Percentiles rank a stretch among this genome's conserved stretches.
These are phyloP conservation scores for Trichoderma sp. DNA, from an alignment of 2,329 filamentous ascomycete genomes.

Conservation along the genomic window DNA sequence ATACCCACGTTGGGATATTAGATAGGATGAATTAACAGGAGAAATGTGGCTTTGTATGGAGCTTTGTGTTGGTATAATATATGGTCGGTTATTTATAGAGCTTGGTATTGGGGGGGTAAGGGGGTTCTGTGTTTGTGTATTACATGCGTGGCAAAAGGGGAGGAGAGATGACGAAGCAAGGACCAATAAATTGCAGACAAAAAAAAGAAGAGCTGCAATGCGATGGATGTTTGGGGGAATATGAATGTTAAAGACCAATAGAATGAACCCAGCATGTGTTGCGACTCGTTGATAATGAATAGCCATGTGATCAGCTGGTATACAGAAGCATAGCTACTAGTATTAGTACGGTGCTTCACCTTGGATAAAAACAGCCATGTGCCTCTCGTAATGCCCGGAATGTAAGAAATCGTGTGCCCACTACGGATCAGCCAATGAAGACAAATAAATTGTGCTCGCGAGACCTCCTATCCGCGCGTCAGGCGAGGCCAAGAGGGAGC, in stretches of 20 bases:
- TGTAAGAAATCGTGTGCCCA: not conserved
- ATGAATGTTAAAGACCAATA: not conserved
- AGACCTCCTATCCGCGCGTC: conserved; percentile 12
- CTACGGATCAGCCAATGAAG: not conserved
- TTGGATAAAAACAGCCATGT: too few relatives aligned
- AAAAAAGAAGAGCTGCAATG: conserved; percentile 1
- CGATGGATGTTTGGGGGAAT: not conserved
- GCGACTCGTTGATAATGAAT: not conserved
- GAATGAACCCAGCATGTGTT: not conserved
- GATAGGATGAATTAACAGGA: conserved; percentile 12
- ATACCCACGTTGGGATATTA: not conserved
- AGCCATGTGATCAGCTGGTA: not conserved
- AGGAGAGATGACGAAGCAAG: not conserved
- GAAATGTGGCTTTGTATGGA: conserved; percentile 9
- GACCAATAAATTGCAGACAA: not conserved
- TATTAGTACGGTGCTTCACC: too few relatives aligned
- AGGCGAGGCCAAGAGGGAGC: not conserved
- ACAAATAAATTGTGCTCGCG: not conserved
- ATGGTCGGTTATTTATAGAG: conserved; percentile 14
- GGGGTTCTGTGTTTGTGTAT: not conserved
- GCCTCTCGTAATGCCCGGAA: not conserved
- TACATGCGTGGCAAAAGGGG: conserved; percentile 1
- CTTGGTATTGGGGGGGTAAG: not conserved
- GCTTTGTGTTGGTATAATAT: not conserved
- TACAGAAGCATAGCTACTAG: too few relatives aligned